These are phyloP conservation scores for Hyaloperonospora brassicae DNA, from an alignment of 352 stramenopile species.

Conservation along the genomic window DNA sequence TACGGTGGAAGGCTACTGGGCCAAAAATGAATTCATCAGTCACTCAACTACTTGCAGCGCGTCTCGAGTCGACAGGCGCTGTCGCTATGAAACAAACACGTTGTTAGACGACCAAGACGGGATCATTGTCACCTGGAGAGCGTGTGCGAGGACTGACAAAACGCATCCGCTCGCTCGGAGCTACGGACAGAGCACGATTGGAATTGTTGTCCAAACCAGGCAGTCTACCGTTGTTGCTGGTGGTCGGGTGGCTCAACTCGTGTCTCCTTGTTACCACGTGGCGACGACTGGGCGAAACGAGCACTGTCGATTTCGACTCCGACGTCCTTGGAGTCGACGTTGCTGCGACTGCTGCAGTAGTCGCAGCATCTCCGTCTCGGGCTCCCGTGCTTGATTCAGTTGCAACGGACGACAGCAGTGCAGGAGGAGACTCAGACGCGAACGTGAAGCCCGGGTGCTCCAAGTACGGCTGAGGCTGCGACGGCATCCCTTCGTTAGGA, in stretches of 20 bases:
- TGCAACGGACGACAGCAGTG: constrained; percentile 1
- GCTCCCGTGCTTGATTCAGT: too few species aligned
- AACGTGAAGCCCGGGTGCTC: constrained; percentile 15
- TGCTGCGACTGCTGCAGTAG: constrained; percentile 6
- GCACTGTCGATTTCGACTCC: too few species aligned
- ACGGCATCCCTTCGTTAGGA: neutral
- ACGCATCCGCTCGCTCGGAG: constrained; percentile 4
- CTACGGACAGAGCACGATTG: too few species aligned
- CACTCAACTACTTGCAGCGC: too few species aligned
- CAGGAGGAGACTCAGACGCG: constrained; percentile 1
- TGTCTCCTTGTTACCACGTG: too few species aligned
- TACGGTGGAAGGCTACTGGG: too few species aligned
- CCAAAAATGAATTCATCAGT: too few species aligned
- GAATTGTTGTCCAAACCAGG: constrained; percentile 1
- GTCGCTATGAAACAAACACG: too few species aligned
- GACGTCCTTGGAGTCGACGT: neutral
- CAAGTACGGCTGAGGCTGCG: constrained; percentile 11
- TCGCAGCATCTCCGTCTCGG: neutral
- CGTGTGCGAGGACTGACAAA: constrained; percentile 5
- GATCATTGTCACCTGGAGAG: constrained; percentile 12
- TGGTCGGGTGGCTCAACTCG: too few species aligned
- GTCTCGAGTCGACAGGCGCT: too few species aligned
- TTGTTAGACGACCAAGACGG: constrained; percentile 13
- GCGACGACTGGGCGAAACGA: too few species aligned
- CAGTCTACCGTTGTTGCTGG: too few species aligned